These are phyloP conservation scores for Ogataea methanolica DNA, from an alignment of 805 yeast species.

Conservation along the genomic window DNA sequence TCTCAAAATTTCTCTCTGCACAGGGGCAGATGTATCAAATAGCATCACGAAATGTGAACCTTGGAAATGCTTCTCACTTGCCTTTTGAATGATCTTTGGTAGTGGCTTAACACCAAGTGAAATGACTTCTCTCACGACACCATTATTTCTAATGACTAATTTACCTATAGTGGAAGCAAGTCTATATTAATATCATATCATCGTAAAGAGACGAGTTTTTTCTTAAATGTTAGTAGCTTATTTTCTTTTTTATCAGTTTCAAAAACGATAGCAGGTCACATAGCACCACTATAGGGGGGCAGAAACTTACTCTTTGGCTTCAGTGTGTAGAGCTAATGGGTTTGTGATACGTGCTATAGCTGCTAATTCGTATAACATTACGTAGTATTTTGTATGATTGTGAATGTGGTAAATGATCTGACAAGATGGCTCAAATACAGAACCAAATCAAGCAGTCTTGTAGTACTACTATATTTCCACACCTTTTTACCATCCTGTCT, in stretches of 20 bases:
- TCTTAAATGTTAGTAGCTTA: not conserved
- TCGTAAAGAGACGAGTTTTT: no score
- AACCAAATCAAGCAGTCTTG: not conserved
- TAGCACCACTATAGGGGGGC: not conserved
- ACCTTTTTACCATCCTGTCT: not conserved
- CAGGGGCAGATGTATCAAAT: slow-evolving; percentile 82
- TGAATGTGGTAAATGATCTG: no score
- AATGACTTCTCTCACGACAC: slow-evolving; percentile 81
- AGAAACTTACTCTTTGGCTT: slow-evolving; percentile 51
- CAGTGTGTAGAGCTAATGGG: slow-evolving; percentile 46
- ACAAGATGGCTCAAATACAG: not conserved
- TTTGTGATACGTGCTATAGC: slow-evolving; percentile 82
- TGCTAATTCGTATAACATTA: slow-evolving; percentile 84
- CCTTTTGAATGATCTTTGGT: slow-evolving; percentile 77
- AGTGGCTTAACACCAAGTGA: slow-evolving; percentile 75
- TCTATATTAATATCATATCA: slow-evolving; percentile 2
- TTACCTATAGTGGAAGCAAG: slow-evolving; percentile 63
- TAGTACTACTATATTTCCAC: not conserved
- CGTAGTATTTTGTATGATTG: not conserved
- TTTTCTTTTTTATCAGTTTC: not conserved
- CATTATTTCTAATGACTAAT: slow-evolving; percentile 81
- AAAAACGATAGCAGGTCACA: not conserved
- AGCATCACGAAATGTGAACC: slow-evolving; percentile 85
- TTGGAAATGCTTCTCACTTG: slow-evolving; percentile 85
- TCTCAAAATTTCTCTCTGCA: slow-evolving; percentile 79